phyloP scores from a whole-genome alignment of 2,329 filamentous ascomycete genomes.

The Nigrospora sphaerica region DNA sequence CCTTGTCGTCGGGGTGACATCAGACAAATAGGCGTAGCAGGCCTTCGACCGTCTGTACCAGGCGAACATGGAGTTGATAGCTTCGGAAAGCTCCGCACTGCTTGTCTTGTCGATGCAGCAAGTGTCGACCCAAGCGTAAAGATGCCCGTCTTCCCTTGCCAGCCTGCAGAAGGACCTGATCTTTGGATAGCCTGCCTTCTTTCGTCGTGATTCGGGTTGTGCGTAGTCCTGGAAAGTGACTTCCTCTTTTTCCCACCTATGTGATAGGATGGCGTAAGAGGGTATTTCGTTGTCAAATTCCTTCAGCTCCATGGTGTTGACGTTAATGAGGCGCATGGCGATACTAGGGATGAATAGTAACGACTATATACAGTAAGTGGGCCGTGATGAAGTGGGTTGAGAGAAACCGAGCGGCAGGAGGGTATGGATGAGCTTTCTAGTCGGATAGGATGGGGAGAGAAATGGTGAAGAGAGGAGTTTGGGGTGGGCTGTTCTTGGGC shows the following conservation, averaged over 20 bases:
- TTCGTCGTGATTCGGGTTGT: not conserved
- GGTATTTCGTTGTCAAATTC: not conserved
- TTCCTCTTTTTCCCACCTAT: not conserved
- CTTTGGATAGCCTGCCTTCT: not conserved
- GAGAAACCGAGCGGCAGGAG: too few species aligned
- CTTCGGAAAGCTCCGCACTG: not conserved
- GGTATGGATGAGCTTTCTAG: too few species aligned
- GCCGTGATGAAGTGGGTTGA: too few species aligned
- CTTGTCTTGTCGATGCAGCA: conserved; percentile 1
- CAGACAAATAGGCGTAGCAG: not conserved
- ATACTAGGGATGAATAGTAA: not conserved
- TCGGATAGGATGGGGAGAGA: too few species aligned
- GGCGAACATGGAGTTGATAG: conserved; percentile 1
- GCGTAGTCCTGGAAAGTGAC: not conserved
- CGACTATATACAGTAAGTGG: too few species aligned
- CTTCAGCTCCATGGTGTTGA: not conserved
- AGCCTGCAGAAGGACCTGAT: not conserved
- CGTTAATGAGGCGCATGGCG: not conserved
- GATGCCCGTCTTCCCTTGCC: not conserved
- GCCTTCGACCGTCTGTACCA: not conserved
- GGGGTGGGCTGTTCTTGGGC: too few species aligned
- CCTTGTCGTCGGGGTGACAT: not conserved
- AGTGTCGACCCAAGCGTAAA: not conserved
- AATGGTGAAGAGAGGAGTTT: too few species aligned
- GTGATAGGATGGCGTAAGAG: not conserved